Conservation (phyloP, 2,329 filamentous ascomycete species). For the Cytospora mali region DNA sequence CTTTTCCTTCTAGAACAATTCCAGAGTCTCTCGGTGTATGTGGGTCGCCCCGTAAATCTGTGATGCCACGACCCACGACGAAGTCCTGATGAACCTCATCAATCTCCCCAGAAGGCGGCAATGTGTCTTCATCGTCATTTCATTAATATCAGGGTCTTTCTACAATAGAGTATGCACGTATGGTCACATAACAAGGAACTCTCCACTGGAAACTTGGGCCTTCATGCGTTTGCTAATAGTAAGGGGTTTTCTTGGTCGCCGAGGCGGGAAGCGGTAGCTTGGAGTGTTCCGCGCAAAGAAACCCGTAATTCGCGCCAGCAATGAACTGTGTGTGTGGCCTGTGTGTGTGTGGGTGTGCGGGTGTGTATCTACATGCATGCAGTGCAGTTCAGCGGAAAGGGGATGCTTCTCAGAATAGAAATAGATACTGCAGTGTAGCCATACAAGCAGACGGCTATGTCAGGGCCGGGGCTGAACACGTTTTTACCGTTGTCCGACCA, state of each 20-base stretch:
- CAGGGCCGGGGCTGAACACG: slow-evolving; percentile 26
- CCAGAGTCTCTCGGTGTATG: slow-evolving; percentile 13
- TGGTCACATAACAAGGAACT: background rate
- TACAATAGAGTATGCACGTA: too few species aligned
- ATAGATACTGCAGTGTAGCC: slow-evolving; percentile 21
- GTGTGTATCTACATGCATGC: too few species aligned
- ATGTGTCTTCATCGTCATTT: slow-evolving; percentile 8
- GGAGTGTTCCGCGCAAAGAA: background rate
- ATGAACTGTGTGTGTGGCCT: too few species aligned
- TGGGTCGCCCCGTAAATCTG: slow-evolving; percentile 21
- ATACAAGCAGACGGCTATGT: slow-evolving; percentile 18
- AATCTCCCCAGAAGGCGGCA: slow-evolving; percentile 20
- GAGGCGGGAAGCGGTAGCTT: background rate
- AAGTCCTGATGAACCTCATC: slow-evolving; percentile 19
- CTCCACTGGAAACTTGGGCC: background rate
- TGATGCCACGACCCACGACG: slow-evolving; percentile 22
- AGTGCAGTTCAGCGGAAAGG: background rate
- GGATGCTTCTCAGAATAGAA: slow-evolving; percentile 22
- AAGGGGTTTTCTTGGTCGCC: background rate
- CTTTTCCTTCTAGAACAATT: slow-evolving; percentile 27
- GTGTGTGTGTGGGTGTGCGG: too few species aligned
- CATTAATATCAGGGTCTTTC: background rate
- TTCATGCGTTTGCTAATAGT: background rate
- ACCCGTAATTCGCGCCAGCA: background rate
- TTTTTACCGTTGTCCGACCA: slow-evolving; percentile 16